Base-by-base conservation (phyloP, 768 basidiomycete genomes). In the Rhodocollybia butyracea region DNA sequence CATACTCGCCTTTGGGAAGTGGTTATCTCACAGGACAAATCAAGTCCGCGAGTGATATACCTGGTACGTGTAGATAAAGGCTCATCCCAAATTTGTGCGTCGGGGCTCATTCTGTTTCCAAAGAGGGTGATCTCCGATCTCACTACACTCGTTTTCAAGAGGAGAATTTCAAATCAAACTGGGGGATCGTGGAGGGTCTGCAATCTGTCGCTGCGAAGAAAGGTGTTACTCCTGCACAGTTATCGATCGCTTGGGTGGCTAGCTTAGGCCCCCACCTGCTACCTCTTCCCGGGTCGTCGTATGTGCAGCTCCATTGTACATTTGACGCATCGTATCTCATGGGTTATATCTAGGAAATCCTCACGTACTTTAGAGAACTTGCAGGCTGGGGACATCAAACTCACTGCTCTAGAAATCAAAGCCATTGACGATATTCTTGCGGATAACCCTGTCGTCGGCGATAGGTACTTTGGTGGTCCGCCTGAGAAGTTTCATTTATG, bases 251-350 rank as follows among this genome's bases (percentile, higher is more conserved):
- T 6, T 79, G 78, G 78, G 76, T 79, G 0, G 46, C 60, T 21
- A 64, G 71, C 0, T 66, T 73, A 5, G 74, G 77, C 2, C 21
- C 61, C 0, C 71, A 77, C 59, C 73, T 79, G 41, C 73, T 83
- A 46, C 80, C 82, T 4, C 71, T 82, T 29, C 80, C 80, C 3
- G 81, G 82, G n/a, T 76, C 76, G 11, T 54, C 43, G 43, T 53
- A 53, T 21, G 51, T 53, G 21, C 10, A 4, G 1, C n/a, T 39
- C 21, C n/a, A n/a, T 13, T 51, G 21, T 13, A 15, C 22, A 1
- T n/a, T n/a, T n/a, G 48, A 34, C 38, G 19, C 13, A 21, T 4
- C 27, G 30, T 31, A 29, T 17, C 2, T 26, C 12, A 21, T 12
- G 22, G 13, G 15, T 3, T 36, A 15, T 46, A 3, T 32, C 3